A percentile compares a stretch with the other conserved stretches of the same genome.
phyloP scores from a whole-genome alignment of 768 basidiomycete genomes.

The Pleurotus platypus region DNA sequence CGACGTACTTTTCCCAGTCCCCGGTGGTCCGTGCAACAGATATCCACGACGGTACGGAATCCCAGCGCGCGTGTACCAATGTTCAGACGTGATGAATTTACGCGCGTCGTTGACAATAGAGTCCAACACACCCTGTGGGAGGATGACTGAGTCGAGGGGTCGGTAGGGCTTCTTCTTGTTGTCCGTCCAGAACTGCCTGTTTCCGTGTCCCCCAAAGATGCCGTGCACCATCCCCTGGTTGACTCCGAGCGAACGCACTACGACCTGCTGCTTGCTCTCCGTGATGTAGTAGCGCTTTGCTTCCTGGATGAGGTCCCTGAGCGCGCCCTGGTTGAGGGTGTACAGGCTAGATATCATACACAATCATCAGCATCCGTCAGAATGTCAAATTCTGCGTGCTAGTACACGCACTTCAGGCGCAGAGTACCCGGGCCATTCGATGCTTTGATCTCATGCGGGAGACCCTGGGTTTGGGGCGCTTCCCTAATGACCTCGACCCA shows the following conservation, averaged over 20 bases:
- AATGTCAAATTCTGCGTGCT: neutral
- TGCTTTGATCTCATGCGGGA: too few relatives aligned
- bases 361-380: neutral
- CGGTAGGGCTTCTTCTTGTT: constrained; percentile 46
- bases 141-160: constrained; percentile 48
- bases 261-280: constrained; percentile 36
- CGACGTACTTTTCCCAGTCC: constrained; percentile 54
- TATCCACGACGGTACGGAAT: constrained; percentile 59
- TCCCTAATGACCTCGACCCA: constrained; percentile 33
- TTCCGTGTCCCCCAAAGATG: too few relatives aligned
- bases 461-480: too few relatives aligned
- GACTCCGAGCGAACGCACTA: constrained; percentile 28
- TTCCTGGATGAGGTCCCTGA: constrained; percentile 39
- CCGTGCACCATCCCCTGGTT: neutral
- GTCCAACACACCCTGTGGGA: constrained; percentile 43
- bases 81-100: constrained; percentile 50
- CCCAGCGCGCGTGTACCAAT: constrained; percentile 54
- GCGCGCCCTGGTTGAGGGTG: constrained; percentile 35
- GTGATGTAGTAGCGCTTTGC: constrained; percentile 36
- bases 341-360: constrained; percentile 30
- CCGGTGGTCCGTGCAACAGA: constrained; percentile 55
- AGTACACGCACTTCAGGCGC: neutral
- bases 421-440: neutral
- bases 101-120: constrained; percentile 45
- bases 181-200: constrained; percentile 29